phyloP scores from a whole-genome alignment of 768 basidiomycete genomes.

The Aureoboletus auriporus region DNA sequence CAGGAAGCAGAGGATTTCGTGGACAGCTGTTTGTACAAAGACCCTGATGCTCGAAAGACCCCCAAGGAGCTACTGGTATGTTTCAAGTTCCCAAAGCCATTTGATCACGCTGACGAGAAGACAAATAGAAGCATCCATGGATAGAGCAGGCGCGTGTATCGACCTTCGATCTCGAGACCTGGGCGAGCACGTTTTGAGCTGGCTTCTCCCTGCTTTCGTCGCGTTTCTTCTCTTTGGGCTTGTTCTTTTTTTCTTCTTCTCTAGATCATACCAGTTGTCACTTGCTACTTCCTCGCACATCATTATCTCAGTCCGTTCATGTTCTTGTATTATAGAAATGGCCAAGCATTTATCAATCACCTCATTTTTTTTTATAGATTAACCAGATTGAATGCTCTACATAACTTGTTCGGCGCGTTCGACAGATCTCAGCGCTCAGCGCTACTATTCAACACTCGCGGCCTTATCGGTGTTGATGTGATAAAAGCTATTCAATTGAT shows the following conservation, averaged over 20 bases:
- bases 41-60: slow-evolving; percentile 76
- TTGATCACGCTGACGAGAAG: slow-evolving; percentile 8
- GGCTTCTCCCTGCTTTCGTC: slow-evolving; percentile 14
- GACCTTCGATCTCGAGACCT: slow-evolving; percentile 69
- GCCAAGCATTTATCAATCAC: slow-evolving; percentile 8
- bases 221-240: slow-evolving; percentile 3
- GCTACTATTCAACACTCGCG: too few species aligned
- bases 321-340: slow-evolving; percentile 30
- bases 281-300: slow-evolving; percentile 27
- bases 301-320: slow-evolving; percentile 26
- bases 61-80: slow-evolving; percentile 82
- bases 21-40: slow-evolving; percentile 87
- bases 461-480: too few species aligned
- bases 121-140: slow-evolving; percentile 65
- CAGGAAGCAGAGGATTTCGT: slow-evolving; percentile 79
- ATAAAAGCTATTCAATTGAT: too few species aligned
- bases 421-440: too few species aligned
- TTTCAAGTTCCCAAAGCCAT: neutral
- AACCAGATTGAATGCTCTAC: too few species aligned
- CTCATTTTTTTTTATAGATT: neutral
- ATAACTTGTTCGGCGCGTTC: too few species aligned
- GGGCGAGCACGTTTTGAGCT: slow-evolving; percentile 70
- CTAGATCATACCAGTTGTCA: slow-evolving; percentile 25
- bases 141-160: slow-evolving; percentile 59
- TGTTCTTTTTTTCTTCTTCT: slow-evolving; percentile 3